These are phyloP conservation scores for Boletus sp. DNA, from an alignment of 1,284 basidiomycete genomes.

Conservation along the genomic window DNA sequence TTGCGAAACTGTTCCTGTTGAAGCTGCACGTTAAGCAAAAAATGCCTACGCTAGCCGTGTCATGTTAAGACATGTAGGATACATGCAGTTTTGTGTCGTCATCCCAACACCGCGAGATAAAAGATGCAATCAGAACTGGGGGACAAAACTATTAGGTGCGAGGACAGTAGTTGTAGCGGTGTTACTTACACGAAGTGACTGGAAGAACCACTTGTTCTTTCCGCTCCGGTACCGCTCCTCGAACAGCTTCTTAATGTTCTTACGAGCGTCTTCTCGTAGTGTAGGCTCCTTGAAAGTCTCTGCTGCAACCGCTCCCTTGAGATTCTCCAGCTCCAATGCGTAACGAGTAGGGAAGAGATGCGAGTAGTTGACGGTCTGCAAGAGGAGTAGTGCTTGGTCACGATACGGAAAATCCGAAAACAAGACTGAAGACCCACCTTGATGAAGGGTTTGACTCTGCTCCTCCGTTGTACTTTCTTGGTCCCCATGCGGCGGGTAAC, in stretches of 20 bases:
- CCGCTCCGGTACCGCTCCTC: conserved; percentile 90
- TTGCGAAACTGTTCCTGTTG: neutral
- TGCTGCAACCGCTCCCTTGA: conserved; percentile 78
- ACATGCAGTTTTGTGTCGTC: conserved; percentile 31
- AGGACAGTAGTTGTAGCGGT: neutral
- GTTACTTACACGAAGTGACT: conserved; percentile 64
- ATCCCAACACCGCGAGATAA: conserved; percentile 12
- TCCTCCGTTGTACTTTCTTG: conserved; percentile 87
- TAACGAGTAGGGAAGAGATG: conserved; percentile 98
- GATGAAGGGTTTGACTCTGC: conserved; percentile 97
- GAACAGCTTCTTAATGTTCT: conserved; percentile 91
- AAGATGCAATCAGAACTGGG: conserved; percentile 29
- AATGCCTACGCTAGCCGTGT: conserved; percentile 20
- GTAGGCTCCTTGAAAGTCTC: conserved; percentile 96
- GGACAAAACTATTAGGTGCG: conserved; percentile 6
- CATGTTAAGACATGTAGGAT: conserved; percentile 28
- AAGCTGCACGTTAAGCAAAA: conserved; percentile 2
- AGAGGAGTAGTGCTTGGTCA: neutral
- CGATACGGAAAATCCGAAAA: neutral
- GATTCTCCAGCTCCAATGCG: conserved; percentile 86
- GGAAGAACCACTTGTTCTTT: conserved; percentile 97
- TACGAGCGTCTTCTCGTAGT: conserved; percentile 91
- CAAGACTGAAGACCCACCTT: conserved; percentile 61
- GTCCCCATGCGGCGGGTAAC: conserved; percentile 95
- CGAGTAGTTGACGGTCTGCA: conserved; percentile 88